Evolutionary conservation across 2,329 filamentous ascomycete species (phyloP).

Genomic region (Ophiosphaerella herpotricha): DNA sequence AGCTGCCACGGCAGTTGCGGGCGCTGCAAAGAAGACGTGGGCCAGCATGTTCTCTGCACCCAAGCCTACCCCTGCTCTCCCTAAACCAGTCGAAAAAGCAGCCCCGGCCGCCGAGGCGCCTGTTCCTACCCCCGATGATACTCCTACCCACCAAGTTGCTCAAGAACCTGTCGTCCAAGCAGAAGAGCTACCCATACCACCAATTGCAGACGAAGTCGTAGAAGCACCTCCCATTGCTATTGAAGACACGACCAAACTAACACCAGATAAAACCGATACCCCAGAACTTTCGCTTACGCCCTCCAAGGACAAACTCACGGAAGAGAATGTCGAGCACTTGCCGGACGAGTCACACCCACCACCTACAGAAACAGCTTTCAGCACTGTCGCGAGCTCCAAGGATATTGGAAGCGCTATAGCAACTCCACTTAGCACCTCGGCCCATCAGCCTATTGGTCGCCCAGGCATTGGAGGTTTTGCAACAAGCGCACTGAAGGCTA

Average conservation of each 20-base stretch:
- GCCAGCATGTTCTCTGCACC: conserved; percentile 58
- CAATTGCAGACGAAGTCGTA: conserved; percentile 44
- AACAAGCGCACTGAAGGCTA: conserved; percentile 81
- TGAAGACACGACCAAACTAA: conserved; percentile 34
- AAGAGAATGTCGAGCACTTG: conserved; percentile 90
- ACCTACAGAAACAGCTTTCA: conserved; percentile 81
- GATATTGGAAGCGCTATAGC: conserved; percentile 64
- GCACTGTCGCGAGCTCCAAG: conserved; percentile 85
- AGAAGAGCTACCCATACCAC: conserved; percentile 48
- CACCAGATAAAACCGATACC: conserved; percentile 51
- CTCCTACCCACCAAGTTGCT: conserved; percentile 46
- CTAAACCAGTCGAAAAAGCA: conserved; percentile 43
- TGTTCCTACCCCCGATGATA: conserved; percentile 36
- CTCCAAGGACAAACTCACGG: conserved; percentile 81
- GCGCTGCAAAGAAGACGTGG: conserved; percentile 57
- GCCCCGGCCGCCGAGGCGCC: conserved; percentile 46
- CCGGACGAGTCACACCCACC: conserved; percentile 78
- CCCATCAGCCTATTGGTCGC: conserved; percentile 63
- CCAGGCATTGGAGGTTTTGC: conserved; percentile 74
- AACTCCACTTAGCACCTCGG: conserved; percentile 62
- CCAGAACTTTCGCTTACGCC: conserved; percentile 61
- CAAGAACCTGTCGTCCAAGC: conserved; percentile 45
- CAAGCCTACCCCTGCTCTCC: conserved; percentile 51
- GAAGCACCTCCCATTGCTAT: conserved; percentile 33
- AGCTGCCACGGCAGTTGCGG: conserved; percentile 32